Evolutionary conservation across 495 filamentous ascomycete genomes (phyloP).

Genomic region (Usnea hakonensis): DNA sequence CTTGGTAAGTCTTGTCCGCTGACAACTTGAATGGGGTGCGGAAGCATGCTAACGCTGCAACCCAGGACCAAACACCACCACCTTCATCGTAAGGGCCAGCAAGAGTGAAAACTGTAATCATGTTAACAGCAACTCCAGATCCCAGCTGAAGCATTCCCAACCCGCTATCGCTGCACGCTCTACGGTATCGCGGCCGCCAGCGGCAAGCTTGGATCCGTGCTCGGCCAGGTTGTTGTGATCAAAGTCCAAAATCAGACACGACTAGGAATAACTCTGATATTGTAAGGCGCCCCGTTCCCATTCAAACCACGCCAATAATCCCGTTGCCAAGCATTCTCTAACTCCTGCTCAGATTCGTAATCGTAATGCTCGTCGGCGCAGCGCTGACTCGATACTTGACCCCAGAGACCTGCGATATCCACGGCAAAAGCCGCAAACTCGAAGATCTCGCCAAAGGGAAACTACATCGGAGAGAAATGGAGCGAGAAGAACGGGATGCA

Average conservation of each 20-base stretch:
- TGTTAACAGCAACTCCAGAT: slow-evolving; percentile 26
- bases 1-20: slow-evolving; percentile 35
- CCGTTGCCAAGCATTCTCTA: neutral
- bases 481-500: slow-evolving; percentile 2
- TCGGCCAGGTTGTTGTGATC: slow-evolving; percentile 46
- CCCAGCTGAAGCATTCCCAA: slow-evolving; percentile 54
- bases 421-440: slow-evolving; percentile 14
- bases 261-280: slow-evolving; percentile 15
- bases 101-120: neutral
- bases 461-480: neutral
- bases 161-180: slow-evolving; percentile 49
- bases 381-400: slow-evolving; percentile 7
- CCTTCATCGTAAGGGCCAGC: slow-evolving; percentile 43
- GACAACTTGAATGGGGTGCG: neutral
- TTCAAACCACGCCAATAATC: neutral
- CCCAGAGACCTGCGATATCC: slow-evolving; percentile 17
- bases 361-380: slow-evolving; percentile 20
- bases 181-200: slow-evolving; percentile 48
- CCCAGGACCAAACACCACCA: slow-evolving; percentile 46
- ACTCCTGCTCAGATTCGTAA: slow-evolving; percentile 14
- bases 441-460: slow-evolving; percentile 16
- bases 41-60: neutral
- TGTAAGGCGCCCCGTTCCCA: neutral
- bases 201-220: slow-evolving; percentile 52
- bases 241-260: slow-evolving; percentile 14